Conservation (phyloP, 352 stramenopile genomes). For the Phytophthora fragariae region DNA sequence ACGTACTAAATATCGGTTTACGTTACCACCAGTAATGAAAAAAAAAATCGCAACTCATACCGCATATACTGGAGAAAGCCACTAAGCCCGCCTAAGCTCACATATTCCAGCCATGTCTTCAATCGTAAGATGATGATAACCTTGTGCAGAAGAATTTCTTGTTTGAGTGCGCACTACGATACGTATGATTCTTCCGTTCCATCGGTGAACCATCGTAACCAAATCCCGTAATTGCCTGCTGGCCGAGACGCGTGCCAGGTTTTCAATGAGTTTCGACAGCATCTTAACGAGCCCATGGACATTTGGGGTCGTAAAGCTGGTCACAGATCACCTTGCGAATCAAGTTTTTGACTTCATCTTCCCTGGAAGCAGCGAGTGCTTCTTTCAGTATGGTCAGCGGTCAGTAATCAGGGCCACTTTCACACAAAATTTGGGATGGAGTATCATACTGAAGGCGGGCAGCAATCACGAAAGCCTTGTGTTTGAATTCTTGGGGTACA, state of each 20-base stretch:
- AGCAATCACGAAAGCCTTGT: conserved; percentile 3
- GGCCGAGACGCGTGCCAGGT: neutral
- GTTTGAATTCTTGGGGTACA: neutral
- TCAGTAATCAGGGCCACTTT: neutral
- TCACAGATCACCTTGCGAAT: neutral
- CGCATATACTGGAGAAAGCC: too few species aligned
- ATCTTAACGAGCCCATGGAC: neutral
- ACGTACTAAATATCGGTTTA: too few species aligned
- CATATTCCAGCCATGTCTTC: neutral
- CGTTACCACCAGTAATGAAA: too few species aligned
- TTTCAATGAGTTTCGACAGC: neutral
- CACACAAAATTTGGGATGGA: neutral
- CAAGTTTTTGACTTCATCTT: neutral
- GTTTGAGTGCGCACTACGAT: neutral
- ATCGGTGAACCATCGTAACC: neutral
- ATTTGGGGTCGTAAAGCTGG: neutral
- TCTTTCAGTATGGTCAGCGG: neutral
- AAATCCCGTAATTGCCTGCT: neutral
- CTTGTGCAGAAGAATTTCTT: neutral
- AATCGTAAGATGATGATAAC: neutral
- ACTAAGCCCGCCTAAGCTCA: too few species aligned
- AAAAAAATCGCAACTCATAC: too few species aligned
- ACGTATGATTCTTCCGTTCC: neutral
- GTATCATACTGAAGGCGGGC: neutral
- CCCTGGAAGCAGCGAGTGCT: neutral